These are phyloP conservation scores for Leucogyrophana mollusca DNA, from an alignment of 768 basidiomycete genomes.

Conservation along the genomic window DNA sequence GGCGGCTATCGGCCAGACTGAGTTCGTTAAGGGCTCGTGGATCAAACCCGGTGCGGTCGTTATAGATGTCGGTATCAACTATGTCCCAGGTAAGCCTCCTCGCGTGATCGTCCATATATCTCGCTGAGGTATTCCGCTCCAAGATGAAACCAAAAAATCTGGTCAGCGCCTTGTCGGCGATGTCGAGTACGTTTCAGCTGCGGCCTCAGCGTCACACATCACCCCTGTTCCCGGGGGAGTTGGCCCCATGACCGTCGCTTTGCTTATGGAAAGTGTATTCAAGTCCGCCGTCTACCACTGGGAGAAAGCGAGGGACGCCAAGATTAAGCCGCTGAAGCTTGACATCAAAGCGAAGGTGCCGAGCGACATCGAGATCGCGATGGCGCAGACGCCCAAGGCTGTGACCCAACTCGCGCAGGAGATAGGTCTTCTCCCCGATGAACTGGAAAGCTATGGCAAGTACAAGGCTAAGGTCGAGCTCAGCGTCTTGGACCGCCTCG, in stretches of 20 bases:
- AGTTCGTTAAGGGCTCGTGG: slow-evolving; percentile 92
- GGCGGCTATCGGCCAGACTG: slow-evolving; percentile 93
- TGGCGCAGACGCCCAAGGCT: slow-evolving; percentile 92
- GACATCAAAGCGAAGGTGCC: slow-evolving; percentile 85
- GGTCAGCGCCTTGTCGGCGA: slow-evolving; percentile 96
- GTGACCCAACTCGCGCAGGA: slow-evolving; percentile 81
- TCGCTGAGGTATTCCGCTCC: not conserved
- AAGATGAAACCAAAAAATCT: slow-evolving; percentile 89
- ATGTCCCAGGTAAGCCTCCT: slow-evolving; percentile 67
- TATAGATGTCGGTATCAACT: slow-evolving; percentile 98
- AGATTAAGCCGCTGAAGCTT: slow-evolving; percentile 77
- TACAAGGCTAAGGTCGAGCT: slow-evolving; percentile 98
- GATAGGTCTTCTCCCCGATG: slow-evolving; percentile 81
- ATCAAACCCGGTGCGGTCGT: slow-evolving; percentile 93
- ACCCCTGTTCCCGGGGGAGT: slow-evolving; percentile 99
- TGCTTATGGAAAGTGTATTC: slow-evolving; percentile 95
- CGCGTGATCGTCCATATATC: slow-evolving; percentile 1
- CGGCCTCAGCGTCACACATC: slow-evolving; percentile 79
- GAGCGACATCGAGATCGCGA: slow-evolving; percentile 94
- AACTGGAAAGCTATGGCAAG: slow-evolving; percentile 91
- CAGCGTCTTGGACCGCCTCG: slow-evolving; percentile 78
- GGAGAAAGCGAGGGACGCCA: slow-evolving; percentile 62
- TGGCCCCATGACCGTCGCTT: slow-evolving; percentile 99
- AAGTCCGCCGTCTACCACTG: slow-evolving; percentile 81
- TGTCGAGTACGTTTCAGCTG: slow-evolving; percentile 83